Percentiles rank a stretch among this genome's conserved stretches.
phyloP scores from a whole-genome alignment of 305 asterid species.

The Andrographis paniculata region DNA sequence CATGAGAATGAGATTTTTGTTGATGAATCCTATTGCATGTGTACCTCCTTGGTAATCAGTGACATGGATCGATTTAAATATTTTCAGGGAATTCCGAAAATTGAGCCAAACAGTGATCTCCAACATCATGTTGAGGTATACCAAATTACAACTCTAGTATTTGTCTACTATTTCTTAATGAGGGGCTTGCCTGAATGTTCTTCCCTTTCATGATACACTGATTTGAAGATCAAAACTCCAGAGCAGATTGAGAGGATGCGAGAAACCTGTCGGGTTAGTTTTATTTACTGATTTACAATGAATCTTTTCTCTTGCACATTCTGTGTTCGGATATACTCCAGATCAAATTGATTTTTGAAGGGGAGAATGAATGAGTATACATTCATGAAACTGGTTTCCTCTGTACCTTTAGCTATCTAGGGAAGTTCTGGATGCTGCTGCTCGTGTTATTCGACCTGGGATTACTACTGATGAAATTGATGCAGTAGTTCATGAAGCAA shows the following conservation, averaged over 20 bases:
- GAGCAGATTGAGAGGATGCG: slow-evolving; percentile 14
- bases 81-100: slow-evolving; percentile 76
- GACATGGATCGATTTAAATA: slow-evolving; percentile 3
- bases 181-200: not conserved
- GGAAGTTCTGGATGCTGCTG: slow-evolving; percentile 97
- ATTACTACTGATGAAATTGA: slow-evolving; percentile 97
- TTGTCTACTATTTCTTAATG: slow-evolving; percentile 7
- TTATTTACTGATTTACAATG: not conserved
- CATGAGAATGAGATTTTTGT: not conserved
- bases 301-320: not conserved
- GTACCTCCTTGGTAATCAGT: slow-evolving; percentile 7
- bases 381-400: slow-evolving; percentile 9
- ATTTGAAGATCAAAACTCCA: slow-evolving; percentile 10
- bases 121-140: slow-evolving; percentile 88
- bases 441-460: slow-evolving; percentile 84
- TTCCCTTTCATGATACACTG: not conserved
- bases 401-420: slow-evolving; percentile 59
- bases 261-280: slow-evolving; percentile 10
- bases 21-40: not conserved
- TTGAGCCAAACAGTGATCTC: slow-evolving; percentile 84
- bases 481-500: slow-evolving; percentile 92
- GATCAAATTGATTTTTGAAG: not conserved
- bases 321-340: not conserved
- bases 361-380: not conserved
- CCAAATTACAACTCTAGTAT: slow-evolving; percentile 7